phyloP scores from a whole-genome alignment of 306 rosid genomes.

The Styphnolobium japonicum region DNA sequence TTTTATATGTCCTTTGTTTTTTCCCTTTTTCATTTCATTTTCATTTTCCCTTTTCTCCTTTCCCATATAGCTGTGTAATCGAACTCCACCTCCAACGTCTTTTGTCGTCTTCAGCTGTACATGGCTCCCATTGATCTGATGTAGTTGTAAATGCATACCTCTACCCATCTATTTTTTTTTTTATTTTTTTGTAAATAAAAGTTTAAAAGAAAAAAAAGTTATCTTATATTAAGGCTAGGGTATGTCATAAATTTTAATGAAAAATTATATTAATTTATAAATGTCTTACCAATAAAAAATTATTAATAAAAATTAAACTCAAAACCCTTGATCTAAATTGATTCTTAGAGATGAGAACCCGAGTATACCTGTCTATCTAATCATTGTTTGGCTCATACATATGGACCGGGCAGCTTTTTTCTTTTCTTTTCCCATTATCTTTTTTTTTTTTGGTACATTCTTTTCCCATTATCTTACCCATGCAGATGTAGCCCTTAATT shows the following conservation, averaged over 20 bases:
- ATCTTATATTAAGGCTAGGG: too few species aligned
- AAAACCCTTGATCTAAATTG: too few species aligned
- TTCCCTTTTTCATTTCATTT: neutral
- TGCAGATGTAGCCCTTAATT: slow-evolving; percentile 20
- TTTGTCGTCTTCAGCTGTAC: neutral
- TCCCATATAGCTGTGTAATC: neutral
- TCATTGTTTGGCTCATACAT: slow-evolving; percentile 30
- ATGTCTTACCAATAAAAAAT: too few species aligned
- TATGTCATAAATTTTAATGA: too few species aligned
- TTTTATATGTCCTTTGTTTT: neutral
- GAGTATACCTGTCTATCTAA: slow-evolving; percentile 14
- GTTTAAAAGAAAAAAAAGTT: too few species aligned
- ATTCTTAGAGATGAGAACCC: too few species aligned
- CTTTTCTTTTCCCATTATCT: slow-evolving; percentile 14
- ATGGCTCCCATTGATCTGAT: slow-evolving; percentile 10
- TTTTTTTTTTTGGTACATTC: too few species aligned
- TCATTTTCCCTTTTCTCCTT: neutral
- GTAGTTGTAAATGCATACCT: neutral
- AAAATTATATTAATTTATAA: too few species aligned
- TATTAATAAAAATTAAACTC: too few species aligned
- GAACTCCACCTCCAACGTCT: slow-evolving; percentile 15
- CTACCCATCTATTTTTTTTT: too few species aligned
- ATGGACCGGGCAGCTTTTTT: slow-evolving; percentile 1
- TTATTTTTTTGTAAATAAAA: too few species aligned
- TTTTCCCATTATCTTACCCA: slow-evolving; percentile 34